Base-by-base conservation (phyloP, 345 rosid species). In the Eucalyptus sp. region DNA sequence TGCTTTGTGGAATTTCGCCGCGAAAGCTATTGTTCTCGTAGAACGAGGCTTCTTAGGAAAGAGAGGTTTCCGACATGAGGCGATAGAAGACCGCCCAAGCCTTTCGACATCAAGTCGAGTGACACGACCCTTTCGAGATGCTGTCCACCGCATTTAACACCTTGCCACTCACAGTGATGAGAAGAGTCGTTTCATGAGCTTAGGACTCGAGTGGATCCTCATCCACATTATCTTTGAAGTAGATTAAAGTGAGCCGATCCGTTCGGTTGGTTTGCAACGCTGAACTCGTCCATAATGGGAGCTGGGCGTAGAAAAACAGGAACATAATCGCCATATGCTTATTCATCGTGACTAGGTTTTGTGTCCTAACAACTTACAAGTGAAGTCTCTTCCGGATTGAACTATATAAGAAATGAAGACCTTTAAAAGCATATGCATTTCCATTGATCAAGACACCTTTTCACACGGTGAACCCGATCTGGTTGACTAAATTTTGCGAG, bases 211-310 rank as follows among this genome's bases (percentile, higher is more conserved):
- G 29, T 0, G 13, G 29, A 58, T 58, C 29, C 64, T 10, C 1
- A 2, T 58, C 13, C n/a, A 58, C 64, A 58, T 25, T 24, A 25
- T 58, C 64, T 25, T 25, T 58, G n/a, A 58, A 58, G 64, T 0
- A 58, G 13, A 58, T 58, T 25, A 58, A 58, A 58, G 64, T 14
- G 0, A 58, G n/a, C 64, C 3, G 1, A 58, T 58, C 64, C 7
- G 0, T 58, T 25, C 3, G 7, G 13, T 58, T 58, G 64, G 64
- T 58, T 58, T 58, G 64, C 64, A 58, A 9, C 0, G 13, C n/a
- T 24, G 13, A 58, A 25, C 64, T 58, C n/a, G 3, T 58, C 64
- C 64, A 58, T 25, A 58, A 24, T 58, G 64, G 6, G 13, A 10
- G n/a, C 2, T 24, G 7, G n/a, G 64, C n/a, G 25, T 58, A 58